Conservation (phyloP, 192 early-diverging fungal genomes). For the Linderina pennispora region DNA sequence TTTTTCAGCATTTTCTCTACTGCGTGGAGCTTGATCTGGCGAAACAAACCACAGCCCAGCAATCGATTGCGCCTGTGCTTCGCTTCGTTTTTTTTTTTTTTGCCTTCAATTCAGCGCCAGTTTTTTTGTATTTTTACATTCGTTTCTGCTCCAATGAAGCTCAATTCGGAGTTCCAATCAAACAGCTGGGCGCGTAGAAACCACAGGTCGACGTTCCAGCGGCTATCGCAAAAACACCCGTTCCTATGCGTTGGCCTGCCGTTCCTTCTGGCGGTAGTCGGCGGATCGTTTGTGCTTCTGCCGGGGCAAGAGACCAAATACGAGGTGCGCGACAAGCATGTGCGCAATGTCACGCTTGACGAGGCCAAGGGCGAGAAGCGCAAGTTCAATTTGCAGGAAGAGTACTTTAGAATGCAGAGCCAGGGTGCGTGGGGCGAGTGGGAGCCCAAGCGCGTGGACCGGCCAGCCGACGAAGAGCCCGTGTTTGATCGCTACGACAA, state of each 20-base stretch:
- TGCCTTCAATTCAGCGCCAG: background rate
- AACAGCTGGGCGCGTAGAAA: constrained; percentile 2
- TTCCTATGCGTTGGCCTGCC: constrained; percentile 67
- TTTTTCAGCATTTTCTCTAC: too few relatives aligned
- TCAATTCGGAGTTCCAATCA: background rate
- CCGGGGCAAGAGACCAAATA: constrained; percentile 70
- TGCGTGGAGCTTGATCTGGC: too few relatives aligned
- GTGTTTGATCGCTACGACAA: constrained; percentile 42
- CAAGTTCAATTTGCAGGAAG: constrained; percentile 63
- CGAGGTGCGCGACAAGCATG: constrained; percentile 62
- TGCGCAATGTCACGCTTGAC: constrained; percentile 49
- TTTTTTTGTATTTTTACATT: background rate
- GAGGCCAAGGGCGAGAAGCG: constrained; percentile 52
- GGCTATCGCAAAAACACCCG: constrained; percentile 44
- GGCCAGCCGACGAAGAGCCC: constrained; percentile 41
- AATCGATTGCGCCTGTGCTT: too few relatives aligned
- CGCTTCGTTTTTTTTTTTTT: constrained; percentile 3
- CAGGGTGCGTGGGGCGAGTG: constrained; percentile 40
- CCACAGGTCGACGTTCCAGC: constrained; percentile 15
- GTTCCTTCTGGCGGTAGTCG: constrained; percentile 61
- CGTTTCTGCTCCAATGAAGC: background rate
- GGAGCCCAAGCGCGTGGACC: constrained; percentile 40
- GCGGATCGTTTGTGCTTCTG: constrained; percentile 63
- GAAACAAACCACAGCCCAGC: too few relatives aligned
- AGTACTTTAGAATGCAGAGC: constrained; percentile 52